Conservation (phyloP, 1,139 yeast genomes). For the Zygosaccharomyces pseudobailii region DNA sequence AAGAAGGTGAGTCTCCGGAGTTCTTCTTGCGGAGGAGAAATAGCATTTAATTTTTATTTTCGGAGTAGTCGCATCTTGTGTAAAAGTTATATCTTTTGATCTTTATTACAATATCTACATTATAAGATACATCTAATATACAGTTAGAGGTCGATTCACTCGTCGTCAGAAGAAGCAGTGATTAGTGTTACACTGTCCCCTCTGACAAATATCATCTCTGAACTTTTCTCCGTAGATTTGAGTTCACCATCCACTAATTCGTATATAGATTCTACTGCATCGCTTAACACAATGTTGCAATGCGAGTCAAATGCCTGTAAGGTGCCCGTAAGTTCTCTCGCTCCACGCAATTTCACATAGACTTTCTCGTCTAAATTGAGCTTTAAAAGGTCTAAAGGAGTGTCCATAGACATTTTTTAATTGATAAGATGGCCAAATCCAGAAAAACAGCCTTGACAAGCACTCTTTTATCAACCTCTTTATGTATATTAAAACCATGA, state of each 20-base stretch:
- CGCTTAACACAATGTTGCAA: slow-evolving; percentile 92
- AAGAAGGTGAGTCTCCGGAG: slow-evolving; percentile 19
- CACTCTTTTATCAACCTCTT: not conserved
- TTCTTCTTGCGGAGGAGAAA: slow-evolving; percentile 51
- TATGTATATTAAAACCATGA: too few species aligned
- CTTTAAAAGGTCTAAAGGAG: slow-evolving; percentile 83
- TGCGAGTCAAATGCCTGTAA: slow-evolving; percentile 96
- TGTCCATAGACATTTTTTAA: slow-evolving; percentile 37
- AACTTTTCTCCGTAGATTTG: slow-evolving; percentile 51
- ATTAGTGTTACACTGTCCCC: slow-evolving; percentile 91
- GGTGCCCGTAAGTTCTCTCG: slow-evolving; percentile 85
- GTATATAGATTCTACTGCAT: slow-evolving; percentile 81
- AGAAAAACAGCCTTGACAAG: not conserved
- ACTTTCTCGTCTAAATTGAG: slow-evolving; percentile 84
- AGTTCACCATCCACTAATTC: slow-evolving; percentile 43
- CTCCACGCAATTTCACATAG: slow-evolving; percentile 90
- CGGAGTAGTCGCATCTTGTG: not conserved
- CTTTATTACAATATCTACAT: slow-evolving; percentile 1
- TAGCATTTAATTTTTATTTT: slow-evolving; percentile 42
- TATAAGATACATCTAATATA: slow-evolving; percentile 8
- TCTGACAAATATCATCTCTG: slow-evolving; percentile 91
- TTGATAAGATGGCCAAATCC: not conserved
- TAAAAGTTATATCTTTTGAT: slow-evolving; percentile 1
- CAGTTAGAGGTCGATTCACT: slow-evolving; percentile 8
- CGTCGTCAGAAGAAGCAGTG: slow-evolving; percentile 43